A percentile compares a stretch with the other conserved stretches of the same genome.
Evolutionary conservation across 2,329 filamentous ascomycete species (phyloP).

Genomic region (Colletotrichum australisinense): DNA sequence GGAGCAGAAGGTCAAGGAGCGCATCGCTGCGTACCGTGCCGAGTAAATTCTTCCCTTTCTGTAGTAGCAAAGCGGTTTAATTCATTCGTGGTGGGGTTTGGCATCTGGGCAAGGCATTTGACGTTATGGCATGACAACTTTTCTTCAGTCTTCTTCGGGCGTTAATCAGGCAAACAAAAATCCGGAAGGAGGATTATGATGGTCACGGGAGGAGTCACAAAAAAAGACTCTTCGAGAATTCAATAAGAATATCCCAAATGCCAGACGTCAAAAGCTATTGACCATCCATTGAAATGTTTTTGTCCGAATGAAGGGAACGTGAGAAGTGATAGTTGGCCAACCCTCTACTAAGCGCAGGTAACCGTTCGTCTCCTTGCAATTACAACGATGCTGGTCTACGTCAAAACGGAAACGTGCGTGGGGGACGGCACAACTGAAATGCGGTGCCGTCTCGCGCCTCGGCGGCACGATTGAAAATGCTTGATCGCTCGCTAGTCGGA

Average conservation of each 20-base stretch:
- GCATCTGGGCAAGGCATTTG: slow-evolving; percentile 20
- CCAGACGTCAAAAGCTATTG: slow-evolving; percentile 32
- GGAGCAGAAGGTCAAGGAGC: slow-evolving; percentile 85
- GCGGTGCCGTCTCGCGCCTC: background rate
- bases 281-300: background rate
- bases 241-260: slow-evolving; percentile 37
- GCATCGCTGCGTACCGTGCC: slow-evolving; percentile 84
- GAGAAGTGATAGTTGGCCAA: background rate
- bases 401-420: background rate
- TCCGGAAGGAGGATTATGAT: slow-evolving; percentile 31
- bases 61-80: slow-evolving; percentile 24
- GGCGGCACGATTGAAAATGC: background rate
- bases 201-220: slow-evolving; percentile 30
- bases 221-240: slow-evolving; percentile 26
- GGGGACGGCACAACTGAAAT: background rate
- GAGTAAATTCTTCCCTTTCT: slow-evolving; percentile 48
- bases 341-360: background rate
- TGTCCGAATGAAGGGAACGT: background rate
- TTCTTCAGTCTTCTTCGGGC: slow-evolving; percentile 31
- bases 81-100: slow-evolving; percentile 4
- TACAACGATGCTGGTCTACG: no score
- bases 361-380: background rate
- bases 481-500: background rate
- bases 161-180: slow-evolving; percentile 36
- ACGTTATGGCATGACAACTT: slow-evolving; percentile 34